Evolutionary conservation across 306 rosid genomes (phyloP), one percentile per base, ranked within the genome.

Genomic region (Citrullus mucosospermus): DNA sequence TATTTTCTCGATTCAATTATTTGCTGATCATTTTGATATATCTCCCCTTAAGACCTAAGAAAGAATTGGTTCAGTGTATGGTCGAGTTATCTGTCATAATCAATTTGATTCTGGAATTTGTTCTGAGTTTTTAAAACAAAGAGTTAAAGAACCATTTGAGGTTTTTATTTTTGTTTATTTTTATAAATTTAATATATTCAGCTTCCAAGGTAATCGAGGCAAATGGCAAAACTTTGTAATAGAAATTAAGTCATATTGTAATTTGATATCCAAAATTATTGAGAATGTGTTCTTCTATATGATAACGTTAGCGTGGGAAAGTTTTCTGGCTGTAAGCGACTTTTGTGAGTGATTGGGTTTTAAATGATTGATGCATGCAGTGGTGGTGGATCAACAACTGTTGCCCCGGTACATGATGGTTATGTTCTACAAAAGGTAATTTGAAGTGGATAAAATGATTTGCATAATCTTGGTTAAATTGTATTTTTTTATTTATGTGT

Each of bases 331-430:
- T 71, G 39, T 25, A 66, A 66, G 58, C 9, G 6, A 70, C 39
- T 70, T 41, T 68, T 13, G 11, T 70, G 38, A 69, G 18, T 13
- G 46, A 70, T 46, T 70, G 76, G 39, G 57, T 46, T 22, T 70
- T 46, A 43, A 71, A 44, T 71, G 76, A 71, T 3, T 59, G 67
- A 56, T 60, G 16, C 61, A 16, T 58, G 38, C 81, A 95, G 99
- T 76, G 99, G 99, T 56, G 99, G 99, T 79, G 99, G 97, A 82
- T 95, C 99, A 54, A 95, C 97, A 38, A 92, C 97, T 61, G 89
- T 95, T 84, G 99, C 96, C 71, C 97, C 99, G 10, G 99, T 95
- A 65, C 97, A 92, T 85, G 99, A 95, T 84, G 99, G 99, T 66
- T 95, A 92, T 84, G 97, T 95, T 86, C 90, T 95, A 84, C 99